These are phyloP conservation scores for Albifimbria verrucaria DNA, from an alignment of 2,329 filamentous ascomycete genomes.

Conservation along the genomic window DNA sequence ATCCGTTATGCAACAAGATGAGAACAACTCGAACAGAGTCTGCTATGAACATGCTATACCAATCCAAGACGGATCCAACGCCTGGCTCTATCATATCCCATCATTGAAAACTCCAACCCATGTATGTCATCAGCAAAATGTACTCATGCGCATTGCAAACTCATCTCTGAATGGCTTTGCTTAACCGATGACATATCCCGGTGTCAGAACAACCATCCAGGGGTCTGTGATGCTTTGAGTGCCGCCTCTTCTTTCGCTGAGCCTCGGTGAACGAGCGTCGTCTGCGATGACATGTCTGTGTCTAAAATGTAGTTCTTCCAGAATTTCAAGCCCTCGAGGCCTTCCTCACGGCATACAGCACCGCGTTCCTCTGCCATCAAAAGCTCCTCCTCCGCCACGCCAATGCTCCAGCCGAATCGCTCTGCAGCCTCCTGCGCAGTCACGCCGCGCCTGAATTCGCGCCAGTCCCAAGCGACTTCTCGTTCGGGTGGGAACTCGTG, in stretches of 20 bases:
- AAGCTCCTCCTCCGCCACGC: slow-evolving; percentile 90
- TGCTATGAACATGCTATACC: too few species aligned
- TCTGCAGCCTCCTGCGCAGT: slow-evolving; percentile 88
- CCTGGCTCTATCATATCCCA: background rate
- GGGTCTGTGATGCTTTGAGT: slow-evolving; percentile 39
- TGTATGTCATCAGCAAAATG: background rate
- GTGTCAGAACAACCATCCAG: slow-evolving; percentile 21
- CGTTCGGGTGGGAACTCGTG: slow-evolving; percentile 62
- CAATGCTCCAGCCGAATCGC: slow-evolving; percentile 93
- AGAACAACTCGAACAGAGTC: too few species aligned
- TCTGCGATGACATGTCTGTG: slow-evolving; percentile 26
- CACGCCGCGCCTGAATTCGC: slow-evolving; percentile 74
- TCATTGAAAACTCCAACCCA: background rate
- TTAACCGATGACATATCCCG: background rate
- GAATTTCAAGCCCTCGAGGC: slow-evolving; percentile 85
- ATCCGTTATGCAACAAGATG: too few species aligned
- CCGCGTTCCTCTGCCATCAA: slow-evolving; percentile 96
- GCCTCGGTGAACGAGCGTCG: slow-evolving; percentile 16
- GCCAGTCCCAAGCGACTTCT: slow-evolving; percentile 74
- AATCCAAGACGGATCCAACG: too few species aligned
- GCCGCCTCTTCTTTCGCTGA: slow-evolving; percentile 33
- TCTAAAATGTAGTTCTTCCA: slow-evolving; percentile 76
- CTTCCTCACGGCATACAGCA: slow-evolving; percentile 83
- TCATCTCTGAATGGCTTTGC: background rate
- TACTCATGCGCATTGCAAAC: background rate